phyloP scores from a whole-genome alignment of 495 filamentous ascomycete genomes.

The Penicillium paradoxum region DNA sequence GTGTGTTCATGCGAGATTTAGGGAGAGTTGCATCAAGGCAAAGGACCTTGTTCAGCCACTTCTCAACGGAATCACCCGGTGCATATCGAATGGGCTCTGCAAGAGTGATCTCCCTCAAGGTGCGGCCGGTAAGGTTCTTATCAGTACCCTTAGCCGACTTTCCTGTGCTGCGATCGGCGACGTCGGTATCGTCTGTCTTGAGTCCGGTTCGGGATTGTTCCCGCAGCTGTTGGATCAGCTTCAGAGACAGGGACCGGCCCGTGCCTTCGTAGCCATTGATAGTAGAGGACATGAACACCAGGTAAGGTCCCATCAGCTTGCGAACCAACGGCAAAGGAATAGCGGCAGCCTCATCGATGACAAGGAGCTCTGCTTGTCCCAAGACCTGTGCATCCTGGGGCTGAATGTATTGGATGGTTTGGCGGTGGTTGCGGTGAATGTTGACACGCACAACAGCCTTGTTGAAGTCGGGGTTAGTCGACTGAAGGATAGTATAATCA shows the following conservation, averaged over 20 bases:
- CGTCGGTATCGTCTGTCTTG: constrained; percentile 53
- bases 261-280: constrained; percentile 99
- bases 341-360: constrained; percentile 97
- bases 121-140: constrained; percentile 61
- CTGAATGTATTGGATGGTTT: constrained; percentile 98
- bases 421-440: constrained; percentile 88
- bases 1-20: constrained; percentile 64
- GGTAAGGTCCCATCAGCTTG: constrained; percentile 95
- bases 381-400: constrained; percentile 93
- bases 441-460: constrained; percentile 98
- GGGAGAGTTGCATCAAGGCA: constrained; percentile 90
- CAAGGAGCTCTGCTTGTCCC: constrained; percentile 90
- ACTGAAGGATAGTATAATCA: constrained; percentile 97
- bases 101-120: constrained; percentile 88
- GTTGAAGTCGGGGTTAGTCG: constrained; percentile 97
- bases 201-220: constrained; percentile 72
- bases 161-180: constrained; percentile 69
- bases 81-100: constrained; percentile 93
- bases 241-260: constrained; percentile 87
- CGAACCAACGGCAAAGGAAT: constrained; percentile 89
- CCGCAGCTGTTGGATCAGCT: constrained; percentile 94
- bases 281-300: constrained; percentile 99
- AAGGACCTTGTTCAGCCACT: constrained; percentile 92
- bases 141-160: constrained; percentile 61
- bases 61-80: constrained; percentile 84